phyloP scores from a whole-genome alignment of 1,284 basidiomycete genomes.

The Sparassis latifolia region DNA sequence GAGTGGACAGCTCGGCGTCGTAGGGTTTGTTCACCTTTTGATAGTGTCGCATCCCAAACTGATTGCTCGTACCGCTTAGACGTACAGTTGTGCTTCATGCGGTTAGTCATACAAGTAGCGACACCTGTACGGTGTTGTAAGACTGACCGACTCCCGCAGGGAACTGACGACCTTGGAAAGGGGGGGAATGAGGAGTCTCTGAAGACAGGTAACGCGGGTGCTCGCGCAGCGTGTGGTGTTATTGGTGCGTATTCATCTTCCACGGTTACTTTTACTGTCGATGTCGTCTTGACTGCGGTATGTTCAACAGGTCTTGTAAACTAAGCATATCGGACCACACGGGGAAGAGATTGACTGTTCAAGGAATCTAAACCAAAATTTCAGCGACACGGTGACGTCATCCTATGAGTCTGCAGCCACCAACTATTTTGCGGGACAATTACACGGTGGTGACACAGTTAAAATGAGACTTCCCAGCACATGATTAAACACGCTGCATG shows the following conservation, averaged over 20 bases:
- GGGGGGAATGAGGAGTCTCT: constrained; percentile 62
- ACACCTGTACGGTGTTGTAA: neutral
- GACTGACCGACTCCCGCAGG: constrained; percentile 30
- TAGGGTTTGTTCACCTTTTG: constrained; percentile 40
- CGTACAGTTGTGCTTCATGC: constrained; percentile 61
- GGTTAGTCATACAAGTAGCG: constrained; percentile 27
- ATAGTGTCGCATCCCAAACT: neutral
- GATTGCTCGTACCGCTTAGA: constrained; percentile 20
- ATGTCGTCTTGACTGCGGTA: neutral
- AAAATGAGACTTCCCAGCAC: neutral
- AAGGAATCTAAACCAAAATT: too few relatives aligned
- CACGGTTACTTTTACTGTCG: neutral
- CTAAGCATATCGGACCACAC: too few relatives aligned
- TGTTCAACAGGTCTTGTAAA: neutral
- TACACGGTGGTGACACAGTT: neutral
- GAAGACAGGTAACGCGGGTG: constrained; percentile 72
- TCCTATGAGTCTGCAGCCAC: too few relatives aligned
- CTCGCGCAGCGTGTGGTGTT: constrained; percentile 67
- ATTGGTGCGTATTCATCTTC: constrained; percentile 42
- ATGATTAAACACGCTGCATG: neutral
- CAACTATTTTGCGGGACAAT: too few relatives aligned
- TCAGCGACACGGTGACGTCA: too few relatives aligned
- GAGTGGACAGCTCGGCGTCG: constrained; percentile 62
- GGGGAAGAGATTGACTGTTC: too few relatives aligned
- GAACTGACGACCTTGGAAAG: constrained; percentile 68